Conservation (phyloP, 192 early-diverging fungal genomes). For the Chytriomyces sp. region DNA sequence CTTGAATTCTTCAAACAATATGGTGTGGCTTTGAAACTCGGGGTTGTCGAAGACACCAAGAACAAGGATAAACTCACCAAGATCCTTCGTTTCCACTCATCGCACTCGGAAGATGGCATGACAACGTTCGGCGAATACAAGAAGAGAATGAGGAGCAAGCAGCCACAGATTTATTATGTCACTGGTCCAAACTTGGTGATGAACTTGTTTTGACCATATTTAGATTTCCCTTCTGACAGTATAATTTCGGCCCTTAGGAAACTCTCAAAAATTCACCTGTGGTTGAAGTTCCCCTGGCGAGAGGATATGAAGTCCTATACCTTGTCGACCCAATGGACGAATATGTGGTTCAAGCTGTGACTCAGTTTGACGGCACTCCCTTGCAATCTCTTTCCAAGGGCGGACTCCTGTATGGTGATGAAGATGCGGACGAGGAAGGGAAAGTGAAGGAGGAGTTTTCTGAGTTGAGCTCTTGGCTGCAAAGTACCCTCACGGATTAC, state of each 20-base stretch:
- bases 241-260: slow-evolving; percentile 40
- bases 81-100: slow-evolving; percentile 81
- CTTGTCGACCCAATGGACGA: slow-evolving; percentile 65
- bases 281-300: slow-evolving; percentile 81
- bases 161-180: slow-evolving; percentile 87
- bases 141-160: slow-evolving; percentile 83
- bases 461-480: slow-evolving; percentile 50
- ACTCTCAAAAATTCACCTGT: slow-evolving; percentile 84
- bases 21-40: slow-evolving; percentile 79
- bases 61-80: slow-evolving; percentile 77
- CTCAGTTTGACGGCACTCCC: slow-evolving; percentile 70
- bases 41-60: slow-evolving; percentile 80
- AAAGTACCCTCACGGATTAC: slow-evolving; percentile 29
- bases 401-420: slow-evolving; percentile 58
- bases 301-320: slow-evolving; percentile 46
- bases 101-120: slow-evolving; percentile 34
- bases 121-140: slow-evolving; percentile 79
- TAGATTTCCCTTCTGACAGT: not conserved
- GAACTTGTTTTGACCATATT: not conserved
- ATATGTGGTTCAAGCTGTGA: slow-evolving; percentile 46
- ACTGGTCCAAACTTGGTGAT: slow-evolving; percentile 60
- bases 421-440: slow-evolving; percentile 39
- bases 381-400: slow-evolving; percentile 64
- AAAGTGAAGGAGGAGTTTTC: slow-evolving; percentile 46
- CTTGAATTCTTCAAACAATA: slow-evolving; percentile 72